These are phyloP conservation scores for Paecilomyces sp. DNA, from an alignment of 2,329 filamentous ascomycete genomes.

Conservation along the genomic window DNA sequence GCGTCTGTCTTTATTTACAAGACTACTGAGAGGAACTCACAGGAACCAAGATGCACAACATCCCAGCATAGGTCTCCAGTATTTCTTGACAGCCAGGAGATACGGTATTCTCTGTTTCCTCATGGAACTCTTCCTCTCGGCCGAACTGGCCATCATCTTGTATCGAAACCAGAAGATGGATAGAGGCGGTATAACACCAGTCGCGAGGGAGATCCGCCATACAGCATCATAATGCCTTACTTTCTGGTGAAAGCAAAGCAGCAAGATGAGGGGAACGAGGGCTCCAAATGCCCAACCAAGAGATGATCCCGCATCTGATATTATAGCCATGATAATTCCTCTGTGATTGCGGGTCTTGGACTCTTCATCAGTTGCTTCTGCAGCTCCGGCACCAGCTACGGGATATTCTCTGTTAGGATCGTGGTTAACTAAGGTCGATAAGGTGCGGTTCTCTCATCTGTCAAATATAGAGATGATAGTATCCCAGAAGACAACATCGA, in stretches of 20 bases:
- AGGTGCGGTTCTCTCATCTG: not conserved
- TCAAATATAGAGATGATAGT: too few species aligned
- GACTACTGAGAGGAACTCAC: not conserved
- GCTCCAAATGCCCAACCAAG: slow-evolving; percentile 47
- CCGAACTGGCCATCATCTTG: slow-evolving; percentile 45
- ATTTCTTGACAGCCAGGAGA: slow-evolving; percentile 41
- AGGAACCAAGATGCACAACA: slow-evolving; percentile 24
- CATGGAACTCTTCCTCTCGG: slow-evolving; percentile 42
- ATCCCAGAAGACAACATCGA: not conserved
- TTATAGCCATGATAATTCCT: slow-evolving; percentile 52
- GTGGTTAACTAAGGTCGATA: not conserved
- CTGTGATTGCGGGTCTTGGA: slow-evolving; percentile 38
- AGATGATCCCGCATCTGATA: slow-evolving; percentile 44
- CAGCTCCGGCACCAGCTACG: slow-evolving; percentile 40
- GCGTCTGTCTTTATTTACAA: too few species aligned
- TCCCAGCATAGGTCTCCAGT: slow-evolving; percentile 44
- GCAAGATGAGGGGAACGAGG: slow-evolving; percentile 44
- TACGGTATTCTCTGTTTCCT: slow-evolving; percentile 43
- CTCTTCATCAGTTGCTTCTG: slow-evolving; percentile 49
- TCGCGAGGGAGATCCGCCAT: slow-evolving; percentile 45
- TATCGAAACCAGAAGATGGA: slow-evolving; percentile 49
- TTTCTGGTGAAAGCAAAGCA: slow-evolving; percentile 42
- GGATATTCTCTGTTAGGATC: slow-evolving; percentile 40
- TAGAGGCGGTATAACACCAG: slow-evolving; percentile 45
- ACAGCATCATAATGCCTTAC: slow-evolving; percentile 37